Conservation (phyloP, 352 stramenopile species). For the Thalassiosira sp. region DNA sequence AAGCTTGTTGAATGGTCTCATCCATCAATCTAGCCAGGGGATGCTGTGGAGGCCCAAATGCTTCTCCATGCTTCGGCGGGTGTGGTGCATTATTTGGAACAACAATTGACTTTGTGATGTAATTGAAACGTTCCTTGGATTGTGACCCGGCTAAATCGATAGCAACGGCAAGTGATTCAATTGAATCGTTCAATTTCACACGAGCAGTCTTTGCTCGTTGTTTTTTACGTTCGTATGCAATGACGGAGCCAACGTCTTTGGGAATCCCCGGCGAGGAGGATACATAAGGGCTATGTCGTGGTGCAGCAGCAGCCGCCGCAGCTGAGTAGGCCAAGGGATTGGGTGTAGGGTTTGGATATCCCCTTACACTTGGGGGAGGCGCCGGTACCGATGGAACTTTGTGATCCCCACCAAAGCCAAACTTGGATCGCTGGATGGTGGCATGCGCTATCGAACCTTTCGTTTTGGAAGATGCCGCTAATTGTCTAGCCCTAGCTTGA, state of each 20-base stretch:
- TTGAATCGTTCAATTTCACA: constrained; percentile 77
- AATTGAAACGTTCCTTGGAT: constrained; percentile 61
- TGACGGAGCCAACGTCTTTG: constrained; percentile 40
- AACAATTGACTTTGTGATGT: constrained; percentile 16
- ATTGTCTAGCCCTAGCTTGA: constrained; percentile 10
- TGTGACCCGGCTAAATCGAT: constrained; percentile 73
- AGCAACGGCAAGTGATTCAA: constrained; percentile 69
- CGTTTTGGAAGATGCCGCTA: constrained; percentile 25
- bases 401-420: constrained; percentile 76
- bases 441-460: constrained; percentile 53
- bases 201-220: constrained; percentile 78
- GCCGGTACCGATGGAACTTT: constrained; percentile 58
- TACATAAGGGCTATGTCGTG: not conserved
- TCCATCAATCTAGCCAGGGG: constrained; percentile 37
- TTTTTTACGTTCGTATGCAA: constrained; percentile 81
- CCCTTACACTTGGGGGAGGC: constrained; percentile 28
- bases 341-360: not conserved
- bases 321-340: not conserved
- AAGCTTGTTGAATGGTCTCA: constrained; percentile 39
- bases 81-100: not conserved
- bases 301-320: not conserved
- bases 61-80: too few relatives aligned
- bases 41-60: constrained; percentile 16
- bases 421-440: constrained; percentile 63
- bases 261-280: not conserved